Evolutionary conservation across 305 asterid genomes (phyloP), one percentile per base, ranked within the genome.

Genomic region (Striga hermonthica): DNA sequence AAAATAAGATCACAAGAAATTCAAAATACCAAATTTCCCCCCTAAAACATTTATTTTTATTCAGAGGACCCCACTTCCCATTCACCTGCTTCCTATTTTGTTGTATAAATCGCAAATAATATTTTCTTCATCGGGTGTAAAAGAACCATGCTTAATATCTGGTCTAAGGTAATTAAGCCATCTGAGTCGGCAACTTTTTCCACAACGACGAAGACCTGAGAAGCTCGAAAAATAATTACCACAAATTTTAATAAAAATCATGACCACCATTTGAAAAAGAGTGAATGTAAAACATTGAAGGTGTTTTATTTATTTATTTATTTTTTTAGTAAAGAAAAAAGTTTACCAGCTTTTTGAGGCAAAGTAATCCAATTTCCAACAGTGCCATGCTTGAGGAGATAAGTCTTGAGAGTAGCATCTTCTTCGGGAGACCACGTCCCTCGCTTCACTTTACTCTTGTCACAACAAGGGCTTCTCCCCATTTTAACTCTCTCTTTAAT

Each of bases 151-250:
- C 49, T 79, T 83, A 10, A 85, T 83, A 47, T 76, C 81, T 52
- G 96, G 96, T 40, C 96, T 73, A 0, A 88, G 89, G 65, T 88
- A 88, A 74, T 88, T 88, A 7, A 88, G 84, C 93, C 96, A 88
- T 70, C 95, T 76, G 4, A 88, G 77, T 0, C 96, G 82, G 49
- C 96, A 88, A 71, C 96, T 88, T 75, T 88, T 88, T 4, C 96
- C 96, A 5, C 96, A 88, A 3, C 93, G 86, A 59, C 57, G 74
- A 67, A 87, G 83, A 4, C 89, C 95, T 87, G 65, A 61, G 0
- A 5, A 49, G 5, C 48, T 9, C 37, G 6, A 0, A n/a, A 12
- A 50, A 22, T 22, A 22, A 22, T 22, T 22, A 22, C 31, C 31
- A 1, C 31, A 1, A 22, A 22, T 0, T 22, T 2, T 2, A 22